Base-by-base conservation (phyloP, 768 basidiomycete genomes). In the Hypholoma sublateritium region DNA sequence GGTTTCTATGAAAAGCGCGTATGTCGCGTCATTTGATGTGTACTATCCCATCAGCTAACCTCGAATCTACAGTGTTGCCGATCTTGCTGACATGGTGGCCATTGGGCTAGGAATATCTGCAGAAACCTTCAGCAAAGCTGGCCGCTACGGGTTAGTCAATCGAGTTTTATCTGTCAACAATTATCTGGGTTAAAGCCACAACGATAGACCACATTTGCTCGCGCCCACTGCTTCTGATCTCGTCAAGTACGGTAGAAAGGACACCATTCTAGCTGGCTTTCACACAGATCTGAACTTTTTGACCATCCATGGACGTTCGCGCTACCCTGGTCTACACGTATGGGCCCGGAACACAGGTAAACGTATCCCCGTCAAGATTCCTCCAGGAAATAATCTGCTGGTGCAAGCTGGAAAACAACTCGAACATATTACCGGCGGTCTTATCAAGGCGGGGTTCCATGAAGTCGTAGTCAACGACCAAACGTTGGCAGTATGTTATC, bases 401-500 rank as follows among this genome's bases (percentile, higher is more conserved):
- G 93, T 98, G 1, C 95, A 98, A 71, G 95, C 95, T 1, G 95
- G 95, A 39, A 96, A 95, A 71, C 95, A 98, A 68, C 81, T 98
- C 11, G 95, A 97, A 68, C 91, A 93, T 70, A 75, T 94, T 42
- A 85, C 80, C 21, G 89, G 88, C 14, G 90, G 95, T 0, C 73
- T 95, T 25, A 86, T 98, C 67, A 91, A 91, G 65, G 95, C 95
- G 12, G 95, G 95, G 4, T 96, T 82, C 68, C 95, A 98, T 63
- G 95, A 98, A 65, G 95, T 98, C 5, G 91, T 93, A 5, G 93
- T 95, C 39, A 97, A 91, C 54, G 82, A 85, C 19, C 82, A 80
- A 16, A 96, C 95, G 0, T 43, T 95, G 16, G 75, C 80, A 59
- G 93, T 92, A 4, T 22, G 46, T 28, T 21, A 32, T 43, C 22